Conservation (phyloP, 1,139 yeast genomes). For the Yamadazyma atmosphaerica region DNA sequence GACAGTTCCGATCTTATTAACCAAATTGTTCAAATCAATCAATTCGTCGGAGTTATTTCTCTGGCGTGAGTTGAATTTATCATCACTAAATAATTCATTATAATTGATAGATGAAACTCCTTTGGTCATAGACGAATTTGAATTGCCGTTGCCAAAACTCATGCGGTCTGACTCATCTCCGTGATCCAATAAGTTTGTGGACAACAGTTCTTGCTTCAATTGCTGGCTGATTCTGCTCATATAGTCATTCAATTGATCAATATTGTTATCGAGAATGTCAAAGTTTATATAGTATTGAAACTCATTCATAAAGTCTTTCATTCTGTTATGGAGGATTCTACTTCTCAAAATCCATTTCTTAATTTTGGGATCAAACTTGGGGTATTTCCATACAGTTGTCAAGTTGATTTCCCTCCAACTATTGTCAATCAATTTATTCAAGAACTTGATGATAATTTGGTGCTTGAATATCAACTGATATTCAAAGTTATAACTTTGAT, state of each 20-base stretch:
- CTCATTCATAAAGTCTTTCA: constrained; percentile 60
- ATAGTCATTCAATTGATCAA: constrained; percentile 37
- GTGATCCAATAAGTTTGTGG: constrained; percentile 6
- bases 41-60: constrained; percentile 6
- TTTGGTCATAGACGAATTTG: constrained; percentile 7
- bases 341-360: constrained; percentile 60
- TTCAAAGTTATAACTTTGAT: constrained; percentile 70
- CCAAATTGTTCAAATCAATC: constrained; percentile 52
- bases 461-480: constrained; percentile 82
- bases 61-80: constrained; percentile 16
- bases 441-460: constrained; percentile 59
- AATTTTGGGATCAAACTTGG: constrained; percentile 39
- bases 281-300: constrained; percentile 56
- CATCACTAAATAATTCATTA: constrained; percentile 32
- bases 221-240: constrained; percentile 20
- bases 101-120: constrained; percentile 15
- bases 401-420: constrained; percentile 76
- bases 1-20: constrained; percentile 53
- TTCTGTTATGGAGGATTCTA: constrained; percentile 57
- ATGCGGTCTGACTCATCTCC: constrained; percentile 4
- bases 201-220: constrained; percentile 17
- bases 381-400: constrained; percentile 66
- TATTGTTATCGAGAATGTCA: constrained; percentile 63
- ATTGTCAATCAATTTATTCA: constrained; percentile 58
- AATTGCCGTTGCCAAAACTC: neutral